phyloP scores from a whole-genome alignment of 1,284 basidiomycete species.

The Agroathelia rolfsii region DNA sequence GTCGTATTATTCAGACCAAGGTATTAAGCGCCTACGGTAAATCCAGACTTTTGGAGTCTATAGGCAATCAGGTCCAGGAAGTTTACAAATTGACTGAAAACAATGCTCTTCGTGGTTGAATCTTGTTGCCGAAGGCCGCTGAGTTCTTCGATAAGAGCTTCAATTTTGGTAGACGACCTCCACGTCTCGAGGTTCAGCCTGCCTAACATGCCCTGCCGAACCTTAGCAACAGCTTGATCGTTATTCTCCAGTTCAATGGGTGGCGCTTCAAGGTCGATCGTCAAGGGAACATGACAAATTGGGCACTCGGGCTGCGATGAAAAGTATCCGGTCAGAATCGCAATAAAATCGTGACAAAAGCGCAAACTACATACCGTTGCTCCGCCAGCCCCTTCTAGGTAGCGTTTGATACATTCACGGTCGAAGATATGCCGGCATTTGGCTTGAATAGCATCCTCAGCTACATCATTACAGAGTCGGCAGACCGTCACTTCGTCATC shows the following conservation, averaged over 20 bases:
- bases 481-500: conserved; percentile 72
- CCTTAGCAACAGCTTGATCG: conserved; percentile 31
- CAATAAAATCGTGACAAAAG: conserved; percentile 3
- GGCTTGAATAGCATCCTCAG: conserved; percentile 93
- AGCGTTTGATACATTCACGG: conserved; percentile 93
- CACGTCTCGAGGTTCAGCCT: conserved; percentile 84
- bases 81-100: conserved; percentile 92
- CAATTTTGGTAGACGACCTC: conserved; percentile 95
- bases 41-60: conserved; percentile 86
- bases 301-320: conserved; percentile 80
- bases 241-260: conserved; percentile 78
- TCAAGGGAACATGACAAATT: conserved; percentile 87
- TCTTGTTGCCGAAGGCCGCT: conserved; percentile 78
- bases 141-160: conserved; percentile 92
- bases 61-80: conserved; percentile 89
- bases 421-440: conserved; percentile 89
- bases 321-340: background rate
- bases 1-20: background rate
- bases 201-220: conserved; percentile 88
- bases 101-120: conserved; percentile 91
- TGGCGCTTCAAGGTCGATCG: conserved; percentile 92
- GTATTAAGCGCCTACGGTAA: conserved; percentile 44
- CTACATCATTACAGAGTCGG: conserved; percentile 92
- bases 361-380: conserved; percentile 38
- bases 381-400: conserved; percentile 74